Conservation (phyloP, 1,139 yeast species). For the Candida freyschussii region DNA sequence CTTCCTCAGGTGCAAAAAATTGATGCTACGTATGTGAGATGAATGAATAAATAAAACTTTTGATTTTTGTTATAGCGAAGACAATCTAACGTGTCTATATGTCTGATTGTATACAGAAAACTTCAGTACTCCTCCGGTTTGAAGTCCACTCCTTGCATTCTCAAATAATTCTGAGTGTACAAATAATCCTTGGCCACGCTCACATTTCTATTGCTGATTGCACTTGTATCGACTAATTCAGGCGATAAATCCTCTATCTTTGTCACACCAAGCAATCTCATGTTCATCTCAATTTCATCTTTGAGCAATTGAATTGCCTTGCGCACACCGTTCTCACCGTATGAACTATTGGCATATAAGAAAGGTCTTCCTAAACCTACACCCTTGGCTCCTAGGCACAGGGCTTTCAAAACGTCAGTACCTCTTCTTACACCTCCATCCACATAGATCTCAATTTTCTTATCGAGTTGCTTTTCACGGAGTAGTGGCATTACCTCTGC, state of each 20-base stretch:
- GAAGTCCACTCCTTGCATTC: constrained; percentile 33
- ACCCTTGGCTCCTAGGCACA: constrained; percentile 71
- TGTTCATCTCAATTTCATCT: constrained; percentile 80
- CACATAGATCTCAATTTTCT: constrained; percentile 38
- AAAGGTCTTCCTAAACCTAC: constrained; percentile 75
- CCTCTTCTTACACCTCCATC: constrained; percentile 62
- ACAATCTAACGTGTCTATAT: constrained; percentile 1
- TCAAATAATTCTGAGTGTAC: constrained; percentile 39
- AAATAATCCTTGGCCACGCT: constrained; percentile 44
- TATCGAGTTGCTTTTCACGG: constrained; percentile 37
- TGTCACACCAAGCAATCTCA: constrained; percentile 81
- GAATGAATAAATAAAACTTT: neutral
- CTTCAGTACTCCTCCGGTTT: constrained; percentile 13
- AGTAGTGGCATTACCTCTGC: constrained; percentile 59
- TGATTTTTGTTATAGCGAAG: neutral
- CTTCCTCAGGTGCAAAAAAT: constrained; percentile 76
- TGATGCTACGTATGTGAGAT: constrained; percentile 74
- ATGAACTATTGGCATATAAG: constrained; percentile 64
- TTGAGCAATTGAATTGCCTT: constrained; percentile 73
- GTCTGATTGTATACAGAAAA: neutral
- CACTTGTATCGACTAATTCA: constrained; percentile 41
- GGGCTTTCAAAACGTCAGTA: constrained; percentile 62
- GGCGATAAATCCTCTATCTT: constrained; percentile 59
- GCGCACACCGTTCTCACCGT: constrained; percentile 75
- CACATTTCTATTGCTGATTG: constrained; percentile 35